Evolutionary conservation across 176 grass and related monocot genomes (phyloP), one percentile per base, ranked within the genome.

Genomic region (Bromus sterilis): DNA sequence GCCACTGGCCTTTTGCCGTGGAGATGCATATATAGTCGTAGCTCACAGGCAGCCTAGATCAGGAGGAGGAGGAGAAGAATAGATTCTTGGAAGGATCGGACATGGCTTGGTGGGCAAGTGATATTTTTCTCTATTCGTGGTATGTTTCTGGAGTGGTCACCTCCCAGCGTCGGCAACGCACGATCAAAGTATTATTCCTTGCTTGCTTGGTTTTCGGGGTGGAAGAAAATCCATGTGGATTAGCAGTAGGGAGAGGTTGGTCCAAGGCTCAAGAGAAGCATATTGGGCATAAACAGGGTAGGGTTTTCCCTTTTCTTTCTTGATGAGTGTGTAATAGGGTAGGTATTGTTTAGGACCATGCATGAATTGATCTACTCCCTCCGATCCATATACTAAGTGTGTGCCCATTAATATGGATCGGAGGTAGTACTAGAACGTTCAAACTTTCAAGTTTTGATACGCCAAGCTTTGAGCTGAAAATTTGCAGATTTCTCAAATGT

Each of bases 151-250:
- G n/a, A n/a, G n/a, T n/a, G n/a, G n/a, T n/a, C n/a, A n/a, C n/a
- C n/a, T 86, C 58, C 49, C 13, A 26, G 75, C 58, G 31, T 11
- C 24, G 79, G 59, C 66, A 79, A 83, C 59, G 75, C 53, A n/a
- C 18, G 7, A 21, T 2, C 49, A 53, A 53, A 53, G 46, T 21
- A 53, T 53, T 78, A 87, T 91, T 62, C 86, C 79, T 91, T 91
- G 78, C 79, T 91, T 91, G 78, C 89, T 85, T 88, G 36, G 11
- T 78, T 82, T 74, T 79, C 16, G 11, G 12, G 49, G 31, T 9
- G 24, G 46, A 21, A 20, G 58, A 58, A 76, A 74, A 74, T 82
- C 4, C 59, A 74, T 74, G 88, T 83, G 88, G 67, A 30, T 82
- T 82, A 57, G 73, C 64, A 46, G 11, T 6, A 4, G 40, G 28